Base-by-base conservation (phyloP, 2,329 filamentous ascomycete genomes). In the Clarireedia hainanense region DNA sequence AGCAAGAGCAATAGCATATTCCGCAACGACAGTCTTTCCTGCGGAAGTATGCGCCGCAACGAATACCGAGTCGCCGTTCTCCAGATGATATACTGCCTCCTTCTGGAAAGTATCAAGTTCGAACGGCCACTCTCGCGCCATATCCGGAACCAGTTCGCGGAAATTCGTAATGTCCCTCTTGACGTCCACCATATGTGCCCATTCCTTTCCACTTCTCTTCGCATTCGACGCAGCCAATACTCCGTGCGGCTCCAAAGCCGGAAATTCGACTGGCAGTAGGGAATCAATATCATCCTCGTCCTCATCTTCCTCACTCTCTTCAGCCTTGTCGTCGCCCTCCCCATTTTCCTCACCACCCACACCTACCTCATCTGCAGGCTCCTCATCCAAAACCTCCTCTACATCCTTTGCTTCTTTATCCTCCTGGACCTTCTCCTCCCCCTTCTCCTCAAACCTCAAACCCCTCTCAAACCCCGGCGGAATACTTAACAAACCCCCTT, bases 71-170 rank as follows among this genome's bases (percentile, higher is more conserved):
- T 99, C 94, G 17, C 94, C 92, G 66, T 87, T 91, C 69, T 99
- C 94, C 3, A 99, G 81, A 72, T 97, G 94, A 69, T 97, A 99
- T 2, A 99, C 89, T 5, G 94, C 94, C 73, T 99, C 94, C 68
- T 99, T 99, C 68, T 99, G 94, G 73, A 99, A 99, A 0, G 88
- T 96, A 66, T 99, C 94, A 37, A 97, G 82, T 70, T 99, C 94
- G 63, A 99, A 99, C 0, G 92, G 91, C 89, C 91, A 99, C 61
- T 95, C 88, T 61, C 87, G 82, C 1, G 94, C 94, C 91, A 97
- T 96, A 58, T 97, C 89, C 0, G 94, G 94, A 6, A 99, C 91
- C 39, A 99, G 76, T 59, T 96, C 92, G 57, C 80, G 78, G 71
- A 99, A 97, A 68, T 97, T 97, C n/a, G 88, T 79, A 65, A 97